Evolutionary conservation across 2,329 filamentous ascomycete genomes (phyloP).

Genomic region (Botryotinia convoluta): DNA sequence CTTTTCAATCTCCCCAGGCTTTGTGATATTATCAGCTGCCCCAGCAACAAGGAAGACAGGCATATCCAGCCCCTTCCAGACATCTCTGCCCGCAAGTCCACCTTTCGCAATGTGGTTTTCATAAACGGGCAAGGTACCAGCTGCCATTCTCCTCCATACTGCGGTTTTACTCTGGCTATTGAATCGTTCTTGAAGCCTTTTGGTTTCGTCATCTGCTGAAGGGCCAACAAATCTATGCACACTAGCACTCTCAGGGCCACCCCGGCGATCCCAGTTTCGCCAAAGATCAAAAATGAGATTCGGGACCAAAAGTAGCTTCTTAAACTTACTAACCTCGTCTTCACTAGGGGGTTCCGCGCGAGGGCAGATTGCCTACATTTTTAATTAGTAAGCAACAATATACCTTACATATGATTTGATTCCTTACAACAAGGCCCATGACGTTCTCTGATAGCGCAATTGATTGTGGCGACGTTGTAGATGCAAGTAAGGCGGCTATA

Average conservation of each 20-base stretch:
- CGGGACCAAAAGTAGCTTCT: slow-evolving; percentile 65
- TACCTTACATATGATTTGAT: not conserved
- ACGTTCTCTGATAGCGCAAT: slow-evolving; percentile 60
- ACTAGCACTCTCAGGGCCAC: slow-evolving; percentile 74
- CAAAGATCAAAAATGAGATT: slow-evolving; percentile 71
- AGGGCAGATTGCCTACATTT: slow-evolving; percentile 64
- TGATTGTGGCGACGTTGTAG: slow-evolving; percentile 48
- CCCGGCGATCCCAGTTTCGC: slow-evolving; percentile 74
- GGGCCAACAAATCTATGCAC: slow-evolving; percentile 74
- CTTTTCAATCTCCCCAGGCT: slow-evolving; percentile 66
- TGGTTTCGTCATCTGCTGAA: slow-evolving; percentile 62
- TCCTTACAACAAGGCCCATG: slow-evolving; percentile 63
- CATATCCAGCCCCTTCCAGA: slow-evolving; percentile 70
- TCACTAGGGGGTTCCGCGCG: slow-evolving; percentile 61
- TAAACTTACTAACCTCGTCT: slow-evolving; percentile 49
- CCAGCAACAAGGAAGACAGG: slow-evolving; percentile 80
- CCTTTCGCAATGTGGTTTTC: slow-evolving; percentile 51
- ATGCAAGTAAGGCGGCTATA: slow-evolving; percentile 68
- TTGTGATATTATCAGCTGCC: slow-evolving; percentile 72
- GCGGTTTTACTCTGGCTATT: slow-evolving; percentile 78
- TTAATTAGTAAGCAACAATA: not conserved
- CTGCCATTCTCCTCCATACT: slow-evolving; percentile 73
- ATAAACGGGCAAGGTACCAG: slow-evolving; percentile 65
- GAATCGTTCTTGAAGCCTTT: slow-evolving; percentile 66
- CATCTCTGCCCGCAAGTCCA: slow-evolving; percentile 65